phyloP scores from a whole-genome alignment of 352 stramenopile species.

The Globisporangium echinulatum region DNA sequence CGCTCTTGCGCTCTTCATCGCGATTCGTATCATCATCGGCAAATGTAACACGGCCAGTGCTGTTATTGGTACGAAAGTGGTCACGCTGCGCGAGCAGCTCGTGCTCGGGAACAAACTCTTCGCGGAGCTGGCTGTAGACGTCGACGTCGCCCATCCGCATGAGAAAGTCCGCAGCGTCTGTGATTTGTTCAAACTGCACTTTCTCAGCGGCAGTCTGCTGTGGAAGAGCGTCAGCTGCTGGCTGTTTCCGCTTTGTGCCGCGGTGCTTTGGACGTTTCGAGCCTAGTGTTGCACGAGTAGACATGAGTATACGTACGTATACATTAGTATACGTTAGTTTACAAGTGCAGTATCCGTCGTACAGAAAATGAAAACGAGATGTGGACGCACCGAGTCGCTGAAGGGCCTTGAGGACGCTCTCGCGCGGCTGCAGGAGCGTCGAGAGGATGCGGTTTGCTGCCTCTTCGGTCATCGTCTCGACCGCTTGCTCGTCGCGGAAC shows the following conservation, averaged over 20 bases:
- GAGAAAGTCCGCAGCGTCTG: slow-evolving; percentile 72
- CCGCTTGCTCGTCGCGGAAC: slow-evolving; percentile 46
- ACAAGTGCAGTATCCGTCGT: background rate
- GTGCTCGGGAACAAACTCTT: slow-evolving; percentile 71
- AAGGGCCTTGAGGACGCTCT: slow-evolving; percentile 72
- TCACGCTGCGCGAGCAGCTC: slow-evolving; percentile 37
- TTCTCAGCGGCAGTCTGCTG: slow-evolving; percentile 64
- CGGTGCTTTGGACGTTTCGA: slow-evolving; percentile 45
- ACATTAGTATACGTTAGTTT: too few species aligned
- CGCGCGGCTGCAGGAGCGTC: slow-evolving; percentile 50
- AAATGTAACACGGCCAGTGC: slow-evolving; percentile 20
- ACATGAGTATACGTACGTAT: too few species aligned
- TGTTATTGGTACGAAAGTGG: background rate
- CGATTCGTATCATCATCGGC: slow-evolving; percentile 4
- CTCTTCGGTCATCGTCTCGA: slow-evolving; percentile 55
- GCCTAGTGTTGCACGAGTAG: slow-evolving; percentile 9
- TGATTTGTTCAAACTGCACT: slow-evolving; percentile 73
- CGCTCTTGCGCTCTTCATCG: slow-evolving; percentile 35
- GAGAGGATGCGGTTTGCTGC: slow-evolving; percentile 47
- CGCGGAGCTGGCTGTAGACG: slow-evolving; percentile 75
- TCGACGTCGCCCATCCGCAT: slow-evolving; percentile 73
- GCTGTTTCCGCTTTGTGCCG: slow-evolving; percentile 54
- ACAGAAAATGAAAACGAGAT: background rate
- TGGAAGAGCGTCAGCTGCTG: slow-evolving; percentile 12
- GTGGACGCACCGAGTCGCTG: slow-evolving; percentile 42